Conservation (phyloP, 148 eudicot species). For the Cornus kousa region DNA sequence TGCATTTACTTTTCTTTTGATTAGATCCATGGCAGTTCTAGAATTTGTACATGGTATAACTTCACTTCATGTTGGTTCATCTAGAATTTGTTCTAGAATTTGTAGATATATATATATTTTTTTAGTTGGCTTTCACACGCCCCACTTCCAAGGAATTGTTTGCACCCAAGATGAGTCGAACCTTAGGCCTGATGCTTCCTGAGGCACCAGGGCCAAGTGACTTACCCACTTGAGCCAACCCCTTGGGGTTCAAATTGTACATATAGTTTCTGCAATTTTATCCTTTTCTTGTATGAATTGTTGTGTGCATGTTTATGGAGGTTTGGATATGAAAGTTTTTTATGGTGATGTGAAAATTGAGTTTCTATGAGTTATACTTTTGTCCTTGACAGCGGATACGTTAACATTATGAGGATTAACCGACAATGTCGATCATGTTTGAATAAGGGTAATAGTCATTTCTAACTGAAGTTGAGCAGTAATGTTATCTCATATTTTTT, state of each 20-base stretch:
- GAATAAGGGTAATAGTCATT: neutral
- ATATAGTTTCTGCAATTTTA: neutral
- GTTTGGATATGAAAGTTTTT: conserved; percentile 2
- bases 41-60: neutral
- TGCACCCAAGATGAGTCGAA: no score
- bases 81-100: no score
- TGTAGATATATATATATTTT: no score
- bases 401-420: neutral
- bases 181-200: no score
- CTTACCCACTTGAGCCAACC: no score
- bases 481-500: neutral
- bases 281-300: neutral
- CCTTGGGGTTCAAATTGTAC: no score
- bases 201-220: no score
- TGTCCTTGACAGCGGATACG: neutral
- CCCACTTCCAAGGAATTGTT: no score
- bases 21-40: neutral
- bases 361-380: neutral
- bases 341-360: neutral
- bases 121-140: no score
- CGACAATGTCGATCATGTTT: neutral
- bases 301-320: neutral
- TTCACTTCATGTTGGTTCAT: neutral
- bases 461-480: neutral
- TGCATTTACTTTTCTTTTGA: neutral